Base-by-base conservation (phyloP, 257 asterid species). In the Pogostemon cablin region DNA sequence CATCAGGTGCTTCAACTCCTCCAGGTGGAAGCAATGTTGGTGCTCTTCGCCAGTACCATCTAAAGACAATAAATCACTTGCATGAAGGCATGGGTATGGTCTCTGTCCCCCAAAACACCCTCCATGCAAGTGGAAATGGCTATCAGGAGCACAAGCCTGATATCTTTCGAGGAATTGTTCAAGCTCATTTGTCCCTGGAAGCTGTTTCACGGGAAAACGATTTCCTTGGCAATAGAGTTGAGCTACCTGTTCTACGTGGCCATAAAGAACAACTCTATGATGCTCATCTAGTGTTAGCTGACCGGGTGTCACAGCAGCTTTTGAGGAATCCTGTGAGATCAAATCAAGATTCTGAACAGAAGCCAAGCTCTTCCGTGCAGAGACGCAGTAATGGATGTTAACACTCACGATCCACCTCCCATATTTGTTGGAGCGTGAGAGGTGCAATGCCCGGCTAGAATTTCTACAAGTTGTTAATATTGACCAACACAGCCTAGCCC, bases 1-100 rank as follows among this genome's bases (percentile, higher is more conserved):
- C 89, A 66, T 84, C 97, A 12, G 93, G 96, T 72, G 79, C 92
- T 62, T 89, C 92, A 52, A 89, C 93, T 41, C 95, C 97, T 46
- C 85, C 86, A 54, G 74, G 85, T 52, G 85, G 85, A 15, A 81
- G 84, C 59, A 65, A 67, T 49, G 32, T 55, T 6, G 81, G 81
- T 44, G 64, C 86, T 71, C 68, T 82, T 54, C 90, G 88, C 34
- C 80, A 79, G 48, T 81, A 80, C 71, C 66, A 44, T 72, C 54
- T 39, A 9, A 81, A 49, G 71, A 63, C 85, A 44, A 43, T 74
- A 52, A 74, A 78, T 59, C 73, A 76, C 81, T 69, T 73, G 75
- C 93, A 77, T 68, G 89, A 85, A 66, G 85, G 81, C 40, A 75
- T 65, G 68, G 71, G 69, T 6, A 50, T 58, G 39, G 64, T 62